These are phyloP conservation scores for Boletus sp. DNA, from an alignment of 768 basidiomycete species.

Conservation along the genomic window DNA sequence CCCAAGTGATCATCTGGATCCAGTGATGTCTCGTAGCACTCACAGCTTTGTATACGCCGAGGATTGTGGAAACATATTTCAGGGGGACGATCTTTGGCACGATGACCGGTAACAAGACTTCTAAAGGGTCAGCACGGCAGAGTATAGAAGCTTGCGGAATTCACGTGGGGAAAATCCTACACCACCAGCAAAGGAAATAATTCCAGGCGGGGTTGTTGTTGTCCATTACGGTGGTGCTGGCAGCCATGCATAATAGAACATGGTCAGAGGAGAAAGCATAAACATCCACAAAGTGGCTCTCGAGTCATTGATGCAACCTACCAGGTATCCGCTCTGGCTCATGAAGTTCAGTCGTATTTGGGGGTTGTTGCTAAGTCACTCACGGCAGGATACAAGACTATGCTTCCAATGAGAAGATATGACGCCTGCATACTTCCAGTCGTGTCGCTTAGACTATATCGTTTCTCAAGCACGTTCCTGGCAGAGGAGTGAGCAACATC, in stretches of 20 bases:
- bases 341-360: background rate
- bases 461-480: conserved; percentile 71
- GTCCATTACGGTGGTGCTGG: conserved; percentile 57
- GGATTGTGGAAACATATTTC: conserved; percentile 73
- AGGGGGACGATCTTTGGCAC: conserved; percentile 68
- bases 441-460: conserved; percentile 58
- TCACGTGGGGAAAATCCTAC: conserved; percentile 71
- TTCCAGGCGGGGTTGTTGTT: conserved; percentile 54
- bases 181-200: conserved; percentile 59
- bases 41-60: conserved; percentile 78
- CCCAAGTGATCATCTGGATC: background rate
- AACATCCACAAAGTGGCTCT: conserved; percentile 59
- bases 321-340: conserved; percentile 57
- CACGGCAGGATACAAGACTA: conserved; percentile 69
- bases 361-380: conserved; percentile 18
- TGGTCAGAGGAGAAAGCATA: conserved; percentile 51
- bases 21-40: conserved; percentile 20
- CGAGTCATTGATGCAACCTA: conserved; percentile 57
- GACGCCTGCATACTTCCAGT: conserved; percentile 64
- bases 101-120: conserved; percentile 70
- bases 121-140: conserved; percentile 1
- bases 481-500: background rate
- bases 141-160: background rate
- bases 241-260: conserved; percentile 65
- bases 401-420: conserved; percentile 65